Evolutionary conservation across 257 asterid genomes (phyloP).

Genomic region (Scutellaria galericulata): DNA sequence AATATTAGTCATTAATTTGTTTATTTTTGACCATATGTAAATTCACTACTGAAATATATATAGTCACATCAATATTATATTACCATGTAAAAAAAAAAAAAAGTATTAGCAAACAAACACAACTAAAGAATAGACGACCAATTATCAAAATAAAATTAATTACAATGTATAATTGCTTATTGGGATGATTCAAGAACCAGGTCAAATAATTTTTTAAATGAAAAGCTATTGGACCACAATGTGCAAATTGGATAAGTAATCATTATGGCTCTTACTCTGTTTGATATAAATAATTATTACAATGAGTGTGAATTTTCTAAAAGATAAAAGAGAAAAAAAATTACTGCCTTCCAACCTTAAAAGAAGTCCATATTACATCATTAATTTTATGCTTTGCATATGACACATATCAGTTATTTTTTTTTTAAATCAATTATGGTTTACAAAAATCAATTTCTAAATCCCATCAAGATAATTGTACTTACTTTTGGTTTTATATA

Average conservation of each 20-base stretch:
- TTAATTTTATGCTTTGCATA: too few relatives aligned
- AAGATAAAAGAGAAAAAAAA: not conserved
- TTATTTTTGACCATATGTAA: too few relatives aligned
- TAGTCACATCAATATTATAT: too few relatives aligned
- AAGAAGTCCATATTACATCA: not conserved
- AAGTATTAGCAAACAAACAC: not conserved
- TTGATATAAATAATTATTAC: conserved; percentile 37
- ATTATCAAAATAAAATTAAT: not conserved
- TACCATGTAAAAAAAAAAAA: too few relatives aligned
- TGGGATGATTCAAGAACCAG: not conserved
- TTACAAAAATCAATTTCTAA: too few relatives aligned
- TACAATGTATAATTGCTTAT: not conserved
- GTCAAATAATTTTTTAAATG: not conserved
- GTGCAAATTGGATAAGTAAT: conserved; percentile 37
- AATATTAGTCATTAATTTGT: too few relatives aligned
- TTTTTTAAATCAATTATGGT: too few relatives aligned
- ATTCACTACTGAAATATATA: too few relatives aligned
- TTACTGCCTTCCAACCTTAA: not conserved
- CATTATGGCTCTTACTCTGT: conserved; percentile 31
- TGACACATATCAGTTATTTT: too few relatives aligned
- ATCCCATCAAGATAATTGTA: too few relatives aligned
- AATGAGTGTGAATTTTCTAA: conserved; percentile 26
- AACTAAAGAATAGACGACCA: not conserved
- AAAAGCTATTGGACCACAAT: conserved; percentile 31
- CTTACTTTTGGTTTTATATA: too few relatives aligned